phyloP scores from a whole-genome alignment of 768 basidiomycete species.

The Pleurotus giganteus region DNA sequence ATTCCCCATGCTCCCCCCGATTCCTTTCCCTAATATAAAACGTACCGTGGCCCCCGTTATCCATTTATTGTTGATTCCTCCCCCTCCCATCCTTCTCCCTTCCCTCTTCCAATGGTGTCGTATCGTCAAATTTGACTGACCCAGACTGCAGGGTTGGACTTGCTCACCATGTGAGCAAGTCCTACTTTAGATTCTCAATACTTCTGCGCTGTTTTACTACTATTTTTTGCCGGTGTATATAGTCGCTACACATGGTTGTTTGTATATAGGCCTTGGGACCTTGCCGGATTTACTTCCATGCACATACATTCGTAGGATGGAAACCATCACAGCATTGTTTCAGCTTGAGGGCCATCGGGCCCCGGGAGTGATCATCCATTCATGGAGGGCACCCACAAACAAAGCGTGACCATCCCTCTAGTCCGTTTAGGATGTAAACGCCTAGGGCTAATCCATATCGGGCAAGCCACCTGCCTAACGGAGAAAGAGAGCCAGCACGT shows the following conservation, averaged over 20 bases:
- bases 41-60: background rate
- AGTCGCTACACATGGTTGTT: background rate
- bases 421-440: background rate
- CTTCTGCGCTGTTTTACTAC: too few species aligned
- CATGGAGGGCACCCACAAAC: too few species aligned
- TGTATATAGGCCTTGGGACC: background rate
- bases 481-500: background rate
- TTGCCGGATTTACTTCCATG: background rate
- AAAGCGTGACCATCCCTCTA: background rate
- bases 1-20: background rate
- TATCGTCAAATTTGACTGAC: too few species aligned
- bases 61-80: background rate
- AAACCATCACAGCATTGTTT: too few species aligned
- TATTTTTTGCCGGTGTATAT: background rate
- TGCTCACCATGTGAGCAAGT: too few species aligned
- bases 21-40: conserved; percentile 1
- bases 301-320: too few species aligned
- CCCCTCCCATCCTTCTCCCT: background rate
- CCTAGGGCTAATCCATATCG: background rate
- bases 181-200: too few species aligned
- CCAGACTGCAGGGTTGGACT: too few species aligned
- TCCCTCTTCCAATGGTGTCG: background rate
- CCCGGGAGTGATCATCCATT: background rate
- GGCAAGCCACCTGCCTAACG: background rate
- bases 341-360: too few species aligned